These are phyloP conservation scores for Colletotrichum incanum DNA, from an alignment of 2,329 filamentous ascomycete species.

Conservation along the genomic window DNA sequence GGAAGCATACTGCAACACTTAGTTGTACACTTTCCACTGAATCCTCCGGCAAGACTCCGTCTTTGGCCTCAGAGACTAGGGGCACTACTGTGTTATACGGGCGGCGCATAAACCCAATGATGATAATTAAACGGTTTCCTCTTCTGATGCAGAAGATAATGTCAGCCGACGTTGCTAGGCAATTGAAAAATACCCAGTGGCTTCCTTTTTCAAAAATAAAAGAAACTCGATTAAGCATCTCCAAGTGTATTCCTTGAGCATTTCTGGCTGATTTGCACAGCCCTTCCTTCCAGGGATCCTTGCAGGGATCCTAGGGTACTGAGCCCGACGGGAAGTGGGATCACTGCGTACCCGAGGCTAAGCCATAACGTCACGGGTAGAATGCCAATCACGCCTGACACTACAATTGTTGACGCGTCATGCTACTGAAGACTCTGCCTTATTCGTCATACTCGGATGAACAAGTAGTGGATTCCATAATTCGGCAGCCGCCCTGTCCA, in stretches of 20 bases:
- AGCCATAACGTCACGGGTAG: constrained; percentile 21
- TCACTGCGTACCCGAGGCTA: neutral
- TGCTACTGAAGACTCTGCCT: neutral
- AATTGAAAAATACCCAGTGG: neutral
- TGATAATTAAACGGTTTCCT: too few species aligned
- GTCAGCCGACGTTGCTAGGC: too few species aligned
- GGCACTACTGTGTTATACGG: too few species aligned
- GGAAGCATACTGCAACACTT: too few species aligned
- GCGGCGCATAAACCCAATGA: too few species aligned
- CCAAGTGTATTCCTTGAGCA: neutral
- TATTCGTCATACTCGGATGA: constrained; percentile 4
- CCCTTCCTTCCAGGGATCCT: neutral
- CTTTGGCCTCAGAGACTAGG: too few species aligned
- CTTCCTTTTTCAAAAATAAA: too few species aligned
- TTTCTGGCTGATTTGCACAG: too few species aligned
- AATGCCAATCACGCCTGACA: neutral
- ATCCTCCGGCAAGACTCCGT: too few species aligned
- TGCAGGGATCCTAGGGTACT: neutral
- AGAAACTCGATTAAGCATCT: neutral
- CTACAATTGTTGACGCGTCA: constrained; percentile 20
- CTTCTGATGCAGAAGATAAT: too few species aligned
- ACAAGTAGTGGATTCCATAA: too few species aligned
- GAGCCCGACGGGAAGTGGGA: constrained; percentile 26
- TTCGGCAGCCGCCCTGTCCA: neutral
- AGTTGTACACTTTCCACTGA: too few species aligned